phyloP scores from a whole-genome alignment of 2,329 filamentous ascomycete genomes.

The Drechslera avenae region DNA sequence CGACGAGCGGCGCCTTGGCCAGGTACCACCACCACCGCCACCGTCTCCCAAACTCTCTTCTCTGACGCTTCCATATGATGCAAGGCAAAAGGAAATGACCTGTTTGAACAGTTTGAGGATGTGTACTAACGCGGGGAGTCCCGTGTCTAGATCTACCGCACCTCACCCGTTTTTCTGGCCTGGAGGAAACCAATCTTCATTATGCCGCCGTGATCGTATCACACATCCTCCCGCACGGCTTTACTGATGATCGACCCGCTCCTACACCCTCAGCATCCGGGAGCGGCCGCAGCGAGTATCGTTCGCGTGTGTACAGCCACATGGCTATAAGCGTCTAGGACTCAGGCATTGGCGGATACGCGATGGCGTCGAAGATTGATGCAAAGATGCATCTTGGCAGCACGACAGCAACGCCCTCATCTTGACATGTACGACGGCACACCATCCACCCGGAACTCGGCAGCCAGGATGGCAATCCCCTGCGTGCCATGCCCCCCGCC shows the following conservation, averaged over 20 bases:
- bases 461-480: too few species aligned
- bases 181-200: too few species aligned
- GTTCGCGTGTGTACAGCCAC: too few species aligned
- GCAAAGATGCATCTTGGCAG: slow-evolving; percentile 42
- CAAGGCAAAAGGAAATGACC: not conserved
- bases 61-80: not conserved
- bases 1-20: not conserved
- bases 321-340: too few species aligned
- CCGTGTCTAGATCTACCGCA: not conserved
- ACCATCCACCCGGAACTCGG: slow-evolving; percentile 52
- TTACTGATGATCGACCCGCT: not conserved
- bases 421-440: slow-evolving; percentile 50
- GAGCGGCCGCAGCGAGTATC: not conserved
- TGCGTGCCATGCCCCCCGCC: not conserved
- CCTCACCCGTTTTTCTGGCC: not conserved
- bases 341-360: too few species aligned
- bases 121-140: not conserved
- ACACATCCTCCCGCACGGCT: not conserved
- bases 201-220: not conserved
- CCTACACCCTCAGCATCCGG: not conserved
- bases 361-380: not conserved
- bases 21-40: not conserved
- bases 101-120: not conserved
- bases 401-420: slow-evolving; percentile 55
- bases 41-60: not conserved